phyloP scores from a whole-genome alignment of 345 rosid genomes.

The Citrus sp. region DNA sequence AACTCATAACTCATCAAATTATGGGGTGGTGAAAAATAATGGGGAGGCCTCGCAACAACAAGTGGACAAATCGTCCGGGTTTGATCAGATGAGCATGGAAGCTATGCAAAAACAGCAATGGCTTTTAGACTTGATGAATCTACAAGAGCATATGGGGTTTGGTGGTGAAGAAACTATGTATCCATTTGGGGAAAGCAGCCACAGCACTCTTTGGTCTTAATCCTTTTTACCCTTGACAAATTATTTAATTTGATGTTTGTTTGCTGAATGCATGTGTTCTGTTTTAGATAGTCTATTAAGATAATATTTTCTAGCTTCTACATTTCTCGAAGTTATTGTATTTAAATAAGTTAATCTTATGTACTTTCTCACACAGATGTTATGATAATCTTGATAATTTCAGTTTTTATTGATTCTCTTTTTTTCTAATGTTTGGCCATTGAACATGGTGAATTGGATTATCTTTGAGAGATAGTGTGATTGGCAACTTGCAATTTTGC shows the following conservation, averaged over 20 bases:
- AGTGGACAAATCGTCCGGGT: background rate
- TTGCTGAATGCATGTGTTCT: background rate
- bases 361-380: background rate
- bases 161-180: conserved; percentile 26
- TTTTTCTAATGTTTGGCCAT: too few relatives aligned
- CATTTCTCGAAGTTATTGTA: background rate
- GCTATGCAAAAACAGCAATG: conserved; percentile 21
- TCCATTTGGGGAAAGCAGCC: conserved; percentile 17
- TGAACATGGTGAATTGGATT: too few relatives aligned
- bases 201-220: conserved; percentile 11
- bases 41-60: background rate
- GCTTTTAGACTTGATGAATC: conserved; percentile 30
- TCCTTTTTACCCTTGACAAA: conserved; percentile 10
- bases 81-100: conserved; percentile 9
- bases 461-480: too few relatives aligned
- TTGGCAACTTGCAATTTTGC: too few relatives aligned
- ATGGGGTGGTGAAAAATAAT: background rate
- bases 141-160: conserved; percentile 21
- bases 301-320: background rate
- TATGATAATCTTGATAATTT: background rate
- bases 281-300: too few relatives aligned
- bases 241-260: background rate
- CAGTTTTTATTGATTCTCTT: background rate
- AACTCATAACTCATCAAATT: background rate
- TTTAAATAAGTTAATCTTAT: background rate